phyloP scores from a whole-genome alignment of 768 basidiomycete genomes.

The Mycena capillaripes region DNA sequence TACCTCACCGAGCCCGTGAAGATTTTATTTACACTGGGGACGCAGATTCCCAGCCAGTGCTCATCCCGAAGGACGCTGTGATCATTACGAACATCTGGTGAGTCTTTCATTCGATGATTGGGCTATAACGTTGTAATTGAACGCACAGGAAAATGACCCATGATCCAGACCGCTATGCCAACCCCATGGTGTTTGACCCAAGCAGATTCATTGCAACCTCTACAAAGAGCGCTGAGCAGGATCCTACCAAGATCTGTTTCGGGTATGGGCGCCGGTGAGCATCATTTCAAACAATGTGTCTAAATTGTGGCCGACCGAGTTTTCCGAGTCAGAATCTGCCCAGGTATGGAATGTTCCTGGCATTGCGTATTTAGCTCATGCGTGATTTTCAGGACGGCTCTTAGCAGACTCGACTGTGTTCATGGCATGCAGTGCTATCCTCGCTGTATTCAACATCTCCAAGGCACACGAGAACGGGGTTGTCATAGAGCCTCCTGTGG shows the following conservation, averaged over 20 bases:
- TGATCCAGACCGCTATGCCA: conserved; percentile 26
- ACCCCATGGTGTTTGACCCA: conserved; percentile 32
- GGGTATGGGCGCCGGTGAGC: conserved; percentile 32
- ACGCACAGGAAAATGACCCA: conserved; percentile 38
- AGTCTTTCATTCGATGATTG: not conserved
- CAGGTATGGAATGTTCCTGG: no score
- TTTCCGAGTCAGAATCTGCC: conserved; percentile 13
- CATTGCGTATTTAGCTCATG: not conserved
- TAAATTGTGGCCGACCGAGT: no score
- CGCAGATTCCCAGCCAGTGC: not conserved
- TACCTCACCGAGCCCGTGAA: conserved; percentile 21
- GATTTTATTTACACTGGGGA: conserved; percentile 20
- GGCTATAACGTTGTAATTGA: not conserved
- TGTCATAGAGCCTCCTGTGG: not conserved
- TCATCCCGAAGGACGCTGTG: conserved; percentile 20
- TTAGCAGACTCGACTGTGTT: conserved; percentile 17
- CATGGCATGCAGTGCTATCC: conserved; percentile 20
- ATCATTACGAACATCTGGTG: conserved; percentile 28
- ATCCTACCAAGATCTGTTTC: conserved; percentile 20
- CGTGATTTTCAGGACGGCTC: conserved; percentile 3
- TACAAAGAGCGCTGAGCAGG: conserved; percentile 1
- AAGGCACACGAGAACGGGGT: conserved; percentile 6
- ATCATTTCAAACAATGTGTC: no score
- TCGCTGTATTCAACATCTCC: conserved; percentile 22
- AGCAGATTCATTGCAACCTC: conserved; percentile 21